A percentile compares a stretch with the other conserved stretches of the same genome.
Evolutionary conservation across 1,284 basidiomycete genomes (phyloP).

Genomic region (Flammula alnicola): DNA sequence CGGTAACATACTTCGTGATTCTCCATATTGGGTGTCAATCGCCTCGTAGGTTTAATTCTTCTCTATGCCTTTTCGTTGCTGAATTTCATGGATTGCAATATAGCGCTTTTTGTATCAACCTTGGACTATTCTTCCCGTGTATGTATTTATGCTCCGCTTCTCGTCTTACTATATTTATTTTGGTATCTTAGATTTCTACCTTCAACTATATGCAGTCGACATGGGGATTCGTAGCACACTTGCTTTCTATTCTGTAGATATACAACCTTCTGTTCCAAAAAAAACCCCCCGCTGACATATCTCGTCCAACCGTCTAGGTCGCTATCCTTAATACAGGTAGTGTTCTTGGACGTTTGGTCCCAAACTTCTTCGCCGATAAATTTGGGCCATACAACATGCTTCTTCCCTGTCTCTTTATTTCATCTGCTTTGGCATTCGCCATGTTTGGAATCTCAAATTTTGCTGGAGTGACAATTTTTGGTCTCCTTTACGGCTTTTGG

Average conservation of each 20-base stretch:
- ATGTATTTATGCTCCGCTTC: slow-evolving; percentile 16
- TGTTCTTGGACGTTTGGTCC: slow-evolving; percentile 51
- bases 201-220: slow-evolving; percentile 53
- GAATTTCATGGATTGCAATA: background rate
- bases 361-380: slow-evolving; percentile 52
- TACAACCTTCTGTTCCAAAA: background rate
- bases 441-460: slow-evolving; percentile 46
- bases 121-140: slow-evolving; percentile 57
- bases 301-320: slow-evolving; percentile 31
- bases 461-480: slow-evolving; percentile 44
- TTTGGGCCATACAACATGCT: slow-evolving; percentile 50
- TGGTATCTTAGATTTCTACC: slow-evolving; percentile 50
- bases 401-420: slow-evolving; percentile 44
- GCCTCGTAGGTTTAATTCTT: slow-evolving; percentile 36
- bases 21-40: slow-evolving; percentile 48
- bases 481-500: slow-evolving; percentile 52
- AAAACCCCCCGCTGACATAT: background rate
- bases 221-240: slow-evolving; percentile 44
- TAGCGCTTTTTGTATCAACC: slow-evolving; percentile 48
- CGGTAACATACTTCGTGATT: slow-evolving; percentile 40
- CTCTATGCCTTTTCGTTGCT: background rate
- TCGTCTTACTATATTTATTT: background rate
- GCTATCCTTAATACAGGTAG: slow-evolving; percentile 54
- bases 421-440: slow-evolving; percentile 45
- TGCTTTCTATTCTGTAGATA: slow-evolving; percentile 54